Evolutionary conservation across 192 early-diverging fungal species (phyloP), one percentile per base, ranked within the genome.

Genomic region (Backusella westeae): DNA sequence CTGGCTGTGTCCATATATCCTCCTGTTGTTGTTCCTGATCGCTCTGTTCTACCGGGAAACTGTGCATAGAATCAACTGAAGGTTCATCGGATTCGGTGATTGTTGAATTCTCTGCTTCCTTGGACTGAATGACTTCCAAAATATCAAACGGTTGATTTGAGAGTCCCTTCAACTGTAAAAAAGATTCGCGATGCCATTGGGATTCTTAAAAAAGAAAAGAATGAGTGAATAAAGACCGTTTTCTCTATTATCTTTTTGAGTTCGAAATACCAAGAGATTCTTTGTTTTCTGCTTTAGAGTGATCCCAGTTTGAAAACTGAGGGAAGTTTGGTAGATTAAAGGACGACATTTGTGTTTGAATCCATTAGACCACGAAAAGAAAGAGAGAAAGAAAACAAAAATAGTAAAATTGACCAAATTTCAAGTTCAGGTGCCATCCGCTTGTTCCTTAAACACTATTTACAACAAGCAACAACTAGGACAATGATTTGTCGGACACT

Each of bases 81-180:
- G 19, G 46, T 49, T 49, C 17, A 49, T 49, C 46, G 17, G 19
- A 71, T 26, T 46, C 23, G 42, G 41, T 35, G 6, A 35, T 36
- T 15, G 12, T 6, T 35, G 14, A 29, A 49, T 49, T 29, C 6
- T 46, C 39, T 5, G 12, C 23, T 49, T 71, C 6, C 29, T 49
- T n/a, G 3, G 26, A 41, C 17, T 39, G 29, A 32, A 71, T 49
- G 14, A 9, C 26, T 44, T 49, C 44, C n/a, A 71, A 44, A 46
- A 71, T 44, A 44, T 71, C 39, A 44, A 71, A 71, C 15, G 70
- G 70, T 19, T 71, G 70, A 71, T 71, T 44, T 6, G 70, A 71
- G 10, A 71, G 70, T 5, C 15, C 10, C 14, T 71, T 44, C 32
- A 71, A 10, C 26, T 71, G 56, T 63, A 63, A 29, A 63, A 63